Evolutionary conservation across 805 yeast genomes (phyloP).

Genomic region (Komagataella mondaviorum): DNA sequence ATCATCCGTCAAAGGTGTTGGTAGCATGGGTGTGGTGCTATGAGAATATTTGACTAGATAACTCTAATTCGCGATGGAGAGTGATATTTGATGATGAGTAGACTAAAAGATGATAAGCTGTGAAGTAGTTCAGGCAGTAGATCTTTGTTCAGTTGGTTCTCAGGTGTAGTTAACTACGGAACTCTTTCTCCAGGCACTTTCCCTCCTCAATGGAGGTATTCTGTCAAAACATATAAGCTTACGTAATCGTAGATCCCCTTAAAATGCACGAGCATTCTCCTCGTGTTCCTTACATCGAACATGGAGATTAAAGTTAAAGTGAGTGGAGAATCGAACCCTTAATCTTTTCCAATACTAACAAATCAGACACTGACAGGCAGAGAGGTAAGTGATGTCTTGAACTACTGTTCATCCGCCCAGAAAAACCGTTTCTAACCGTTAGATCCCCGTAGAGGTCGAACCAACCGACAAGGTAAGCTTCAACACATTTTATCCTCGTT

Average conservation of each 20-base stretch:
- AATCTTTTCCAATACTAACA: background rate
- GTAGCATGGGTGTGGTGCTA: conserved; percentile 37
- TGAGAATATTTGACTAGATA: background rate
- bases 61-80: background rate
- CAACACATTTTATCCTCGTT: conserved; percentile 1
- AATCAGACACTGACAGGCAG: conserved; percentile 62
- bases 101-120: no score
- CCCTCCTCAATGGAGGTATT: background rate
- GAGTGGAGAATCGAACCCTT: conserved; percentile 7
- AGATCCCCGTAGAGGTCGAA: conserved; percentile 65
- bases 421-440: background rate
- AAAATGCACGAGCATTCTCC: background rate
- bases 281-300: background rate
- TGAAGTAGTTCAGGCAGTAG: background rate
- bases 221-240: background rate
- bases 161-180: background rate
- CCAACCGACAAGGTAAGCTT: conserved; percentile 44
- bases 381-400: conserved; percentile 28
- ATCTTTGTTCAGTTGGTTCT: background rate
- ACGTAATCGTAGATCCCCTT: background rate
- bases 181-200: background rate
- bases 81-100: background rate
- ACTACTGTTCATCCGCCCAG: background rate
- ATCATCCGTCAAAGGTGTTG: conserved; percentile 52
- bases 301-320: conserved; percentile 62